These are phyloP conservation scores for Naganishia vishniacii DNA, from an alignment of 768 basidiomycete genomes.

Conservation along the genomic window DNA sequence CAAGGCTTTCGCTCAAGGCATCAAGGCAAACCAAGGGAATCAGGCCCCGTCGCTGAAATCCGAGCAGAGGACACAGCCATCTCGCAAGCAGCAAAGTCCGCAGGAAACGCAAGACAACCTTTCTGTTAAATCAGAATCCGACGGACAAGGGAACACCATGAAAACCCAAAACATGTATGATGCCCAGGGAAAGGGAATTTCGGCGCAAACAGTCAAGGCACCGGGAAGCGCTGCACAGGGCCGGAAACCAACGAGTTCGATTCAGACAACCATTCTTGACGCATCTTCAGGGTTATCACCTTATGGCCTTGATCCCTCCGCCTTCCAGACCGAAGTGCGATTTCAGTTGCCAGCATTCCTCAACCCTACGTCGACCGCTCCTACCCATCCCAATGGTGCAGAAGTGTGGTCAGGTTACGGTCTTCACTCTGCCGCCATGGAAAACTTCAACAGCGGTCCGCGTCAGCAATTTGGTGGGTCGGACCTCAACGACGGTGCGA, in stretches of 20 bases:
- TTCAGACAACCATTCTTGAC: background rate
- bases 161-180: slow-evolving; percentile 6
- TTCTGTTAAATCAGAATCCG: background rate
- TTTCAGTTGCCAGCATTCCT: slow-evolving; percentile 34
- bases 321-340: slow-evolving; percentile 42
- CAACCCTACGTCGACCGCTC: slow-evolving; percentile 26
- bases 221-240: slow-evolving; percentile 27
- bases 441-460: slow-evolving; percentile 34
- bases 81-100: slow-evolving; percentile 11
- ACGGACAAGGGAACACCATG: background rate
- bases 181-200: background rate
- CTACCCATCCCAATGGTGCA: slow-evolving; percentile 45
- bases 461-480: slow-evolving; percentile 7
- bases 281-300: slow-evolving; percentile 15
- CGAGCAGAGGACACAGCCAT: slow-evolving; percentile 14
- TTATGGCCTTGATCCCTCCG: slow-evolving; percentile 42
- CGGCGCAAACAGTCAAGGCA: background rate
- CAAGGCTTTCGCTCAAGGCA: slow-evolving; percentile 38
- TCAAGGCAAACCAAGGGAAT: slow-evolving; percentile 27
- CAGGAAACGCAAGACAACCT: slow-evolving; percentile 25
- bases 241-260: slow-evolving; percentile 18
- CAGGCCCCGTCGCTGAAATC: slow-evolving; percentile 20
- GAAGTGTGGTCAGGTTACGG: slow-evolving; percentile 47
- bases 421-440: slow-evolving; percentile 22
- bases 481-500: background rate